Evolutionary conservation across 129 eudicot species (phyloP), one percentile per base, ranked within the genome.

Genomic region (Pseudognaphalium luteoalbum): DNA sequence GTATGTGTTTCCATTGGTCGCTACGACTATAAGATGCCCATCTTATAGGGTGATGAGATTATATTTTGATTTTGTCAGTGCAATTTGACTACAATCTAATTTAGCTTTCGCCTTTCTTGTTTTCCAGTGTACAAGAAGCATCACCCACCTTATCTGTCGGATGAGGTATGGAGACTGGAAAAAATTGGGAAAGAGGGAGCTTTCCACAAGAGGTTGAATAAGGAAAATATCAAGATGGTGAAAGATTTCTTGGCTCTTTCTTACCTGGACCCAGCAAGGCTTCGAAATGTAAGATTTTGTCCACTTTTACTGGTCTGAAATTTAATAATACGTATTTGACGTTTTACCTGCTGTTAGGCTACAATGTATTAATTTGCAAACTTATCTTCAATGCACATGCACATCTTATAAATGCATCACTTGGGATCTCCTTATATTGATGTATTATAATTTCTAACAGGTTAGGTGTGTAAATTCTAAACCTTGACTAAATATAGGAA

Each of bases 121-220:
- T 80, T 66, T 66, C 67, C 44, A 95, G 97, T 95, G 85, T 95
- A 91, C 88, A 95, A 91, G 87, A 95, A 95, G 82, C 97, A 95
- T 84, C 84, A 94, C 28, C 98, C 98, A 44, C 98, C 98, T 11
- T 88, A 87, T 80, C 81, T 94, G 44, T 79, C 72, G 35, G 99
- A 95, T 91, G 97, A 95, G 56, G 99, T 91, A 47, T 91, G 99
- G 97, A 78, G 97, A 63, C 86, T 91, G 61, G 99, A 95, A 75
- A 95, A 95, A 71, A 91, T 94, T 68, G 98, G 98, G 59, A 94
- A 94, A 81, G 96, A 84, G 58, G 98, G 98, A 85, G 98, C 97
- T 79, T 94, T 94, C 70, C 97, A 94, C 86, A 91, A 86, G 76
- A 91, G 98, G 37, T 67, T 94, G 86, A 84, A 70, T 73, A 79